These are phyloP conservation scores for Claviceps humidiphila DNA, from an alignment of 2,329 filamentous ascomycete genomes.

Conservation along the genomic window DNA sequence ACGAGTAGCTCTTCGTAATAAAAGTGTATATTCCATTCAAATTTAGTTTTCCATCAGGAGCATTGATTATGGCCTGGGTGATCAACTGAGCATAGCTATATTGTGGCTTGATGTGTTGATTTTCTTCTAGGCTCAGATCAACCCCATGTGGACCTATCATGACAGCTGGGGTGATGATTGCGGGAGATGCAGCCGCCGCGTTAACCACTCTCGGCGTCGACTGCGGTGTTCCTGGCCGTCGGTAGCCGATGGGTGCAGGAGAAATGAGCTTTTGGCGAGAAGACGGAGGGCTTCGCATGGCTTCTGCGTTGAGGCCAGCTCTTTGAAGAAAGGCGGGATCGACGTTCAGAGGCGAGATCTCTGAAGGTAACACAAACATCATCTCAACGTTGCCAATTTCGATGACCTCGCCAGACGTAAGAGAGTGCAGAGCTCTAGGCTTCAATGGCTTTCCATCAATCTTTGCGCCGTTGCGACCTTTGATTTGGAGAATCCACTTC, in stretches of 20 bases:
- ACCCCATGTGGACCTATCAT: conserved; percentile 38
- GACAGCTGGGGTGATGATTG: conserved; percentile 22
- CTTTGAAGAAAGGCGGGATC: conserved; percentile 57
- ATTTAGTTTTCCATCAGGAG: conserved; percentile 76
- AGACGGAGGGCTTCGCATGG: conserved; percentile 15
- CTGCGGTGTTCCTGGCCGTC: conserved; percentile 47
- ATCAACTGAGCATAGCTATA: conserved; percentile 97
- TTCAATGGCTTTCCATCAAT: conserved; percentile 64
- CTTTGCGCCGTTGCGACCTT: conserved; percentile 82
- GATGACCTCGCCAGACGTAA: conserved; percentile 80
- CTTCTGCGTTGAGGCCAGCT: conserved; percentile 37
- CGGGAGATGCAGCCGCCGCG: conserved; percentile 18
- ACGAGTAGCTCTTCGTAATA: conserved; percentile 84
- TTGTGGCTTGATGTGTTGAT: conserved; percentile 85
- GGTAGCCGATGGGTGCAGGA: conserved; percentile 47
- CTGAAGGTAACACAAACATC: conserved; percentile 91
- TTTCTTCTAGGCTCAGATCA: conserved; percentile 69
- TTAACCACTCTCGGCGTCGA: conserved; percentile 24
- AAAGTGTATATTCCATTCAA: conserved; percentile 87
- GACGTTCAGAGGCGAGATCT: conserved; percentile 52
- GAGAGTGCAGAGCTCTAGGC: conserved; percentile 47
- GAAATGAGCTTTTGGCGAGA: conserved; percentile 37
- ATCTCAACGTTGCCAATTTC: conserved; percentile 91
- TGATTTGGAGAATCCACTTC: conserved; percentile 74
- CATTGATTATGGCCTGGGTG: conserved; percentile 85